Percentiles rank a stretch among this genome's conserved stretches.
phyloP scores from a whole-genome alignment of 163 green algal genomes.

The Scenedesmus sp. region DNA sequence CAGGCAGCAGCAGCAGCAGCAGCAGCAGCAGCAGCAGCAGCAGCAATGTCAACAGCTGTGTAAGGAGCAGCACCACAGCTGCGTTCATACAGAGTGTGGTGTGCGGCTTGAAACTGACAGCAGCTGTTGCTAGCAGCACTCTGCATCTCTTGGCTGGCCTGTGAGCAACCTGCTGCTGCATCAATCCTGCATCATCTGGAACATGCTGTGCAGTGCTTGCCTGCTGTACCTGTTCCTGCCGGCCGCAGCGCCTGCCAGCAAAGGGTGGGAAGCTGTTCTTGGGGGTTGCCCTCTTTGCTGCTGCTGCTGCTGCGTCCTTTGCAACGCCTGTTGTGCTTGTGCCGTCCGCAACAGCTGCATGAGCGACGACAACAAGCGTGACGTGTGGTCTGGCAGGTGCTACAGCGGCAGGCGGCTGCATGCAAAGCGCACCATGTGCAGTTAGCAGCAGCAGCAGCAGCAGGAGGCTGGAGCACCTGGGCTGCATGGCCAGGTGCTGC shows the following conservation, averaged over 20 bases:
- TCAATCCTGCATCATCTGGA: background rate
- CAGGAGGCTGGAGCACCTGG: background rate
- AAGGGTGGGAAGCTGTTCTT: background rate
- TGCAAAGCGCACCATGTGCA: background rate
- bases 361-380: background rate
- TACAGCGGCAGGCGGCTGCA: background rate
- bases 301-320: slow-evolving; percentile 13
- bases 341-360: background rate
- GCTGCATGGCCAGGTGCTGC: background rate
- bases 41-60: background rate
- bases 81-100: too few relatives aligned
- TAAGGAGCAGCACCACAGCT: background rate
- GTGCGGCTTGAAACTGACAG: background rate
- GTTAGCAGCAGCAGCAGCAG: background rate
- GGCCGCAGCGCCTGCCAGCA: background rate
- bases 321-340: background rate
- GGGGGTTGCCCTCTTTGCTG: background rate
- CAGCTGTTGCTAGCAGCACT: background rate
- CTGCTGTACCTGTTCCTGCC: background rate
- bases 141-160: too few relatives aligned
- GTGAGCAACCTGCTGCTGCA: too few relatives aligned
- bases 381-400: background rate
- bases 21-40: background rate
- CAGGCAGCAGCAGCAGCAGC: slow-evolving; percentile 5
- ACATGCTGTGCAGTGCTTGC: background rate